Evolutionary conservation across 495 filamentous ascomycete species (phyloP).

Genomic region (Cetradonia linearis): DNA sequence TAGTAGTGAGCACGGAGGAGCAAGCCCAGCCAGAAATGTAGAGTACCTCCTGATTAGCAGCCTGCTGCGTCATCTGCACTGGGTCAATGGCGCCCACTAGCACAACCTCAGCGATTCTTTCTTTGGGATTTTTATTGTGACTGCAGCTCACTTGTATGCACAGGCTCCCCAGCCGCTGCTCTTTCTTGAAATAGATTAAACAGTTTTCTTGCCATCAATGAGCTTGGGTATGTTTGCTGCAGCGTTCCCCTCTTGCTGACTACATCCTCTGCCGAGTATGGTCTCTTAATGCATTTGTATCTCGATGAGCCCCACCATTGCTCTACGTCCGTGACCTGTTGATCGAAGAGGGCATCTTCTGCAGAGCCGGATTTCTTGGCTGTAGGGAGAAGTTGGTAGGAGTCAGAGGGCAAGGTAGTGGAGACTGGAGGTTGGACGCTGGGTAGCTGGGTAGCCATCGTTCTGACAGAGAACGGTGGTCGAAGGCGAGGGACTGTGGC

Average conservation of each 20-base stretch:
- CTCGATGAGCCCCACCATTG: slow-evolving; percentile 79
- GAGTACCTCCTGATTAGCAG: slow-evolving; percentile 85
- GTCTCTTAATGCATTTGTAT: slow-evolving; percentile 79
- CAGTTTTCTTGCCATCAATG: slow-evolving; percentile 84
- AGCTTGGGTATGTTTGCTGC: slow-evolving; percentile 80
- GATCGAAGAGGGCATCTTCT: slow-evolving; percentile 71
- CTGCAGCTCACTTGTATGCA: slow-evolving; percentile 67
- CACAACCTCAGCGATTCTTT: slow-evolving; percentile 15
- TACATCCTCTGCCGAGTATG: slow-evolving; percentile 82
- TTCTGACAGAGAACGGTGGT: neutral
- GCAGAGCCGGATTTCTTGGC: slow-evolving; percentile 59
- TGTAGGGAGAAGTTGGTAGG: slow-evolving; percentile 71
- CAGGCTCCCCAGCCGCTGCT: slow-evolving; percentile 65
- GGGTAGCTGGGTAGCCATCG: slow-evolving; percentile 19
- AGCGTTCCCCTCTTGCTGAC: slow-evolving; percentile 85
- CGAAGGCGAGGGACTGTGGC: neutral
- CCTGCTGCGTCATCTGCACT: slow-evolving; percentile 98
- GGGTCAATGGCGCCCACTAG: slow-evolving; percentile 95
- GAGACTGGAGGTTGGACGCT: slow-evolving; percentile 38
- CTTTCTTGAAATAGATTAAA: slow-evolving; percentile 77
- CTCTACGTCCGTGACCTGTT: slow-evolving; percentile 71
- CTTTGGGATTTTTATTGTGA: neutral
- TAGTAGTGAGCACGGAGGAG: slow-evolving; percentile 79
- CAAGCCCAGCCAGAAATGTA: slow-evolving; percentile 98
- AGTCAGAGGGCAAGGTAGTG: slow-evolving; percentile 51